Conservation (phyloP, 2,329 filamentous ascomycete genomes). For the Xylariaceae sp. region DNA sequence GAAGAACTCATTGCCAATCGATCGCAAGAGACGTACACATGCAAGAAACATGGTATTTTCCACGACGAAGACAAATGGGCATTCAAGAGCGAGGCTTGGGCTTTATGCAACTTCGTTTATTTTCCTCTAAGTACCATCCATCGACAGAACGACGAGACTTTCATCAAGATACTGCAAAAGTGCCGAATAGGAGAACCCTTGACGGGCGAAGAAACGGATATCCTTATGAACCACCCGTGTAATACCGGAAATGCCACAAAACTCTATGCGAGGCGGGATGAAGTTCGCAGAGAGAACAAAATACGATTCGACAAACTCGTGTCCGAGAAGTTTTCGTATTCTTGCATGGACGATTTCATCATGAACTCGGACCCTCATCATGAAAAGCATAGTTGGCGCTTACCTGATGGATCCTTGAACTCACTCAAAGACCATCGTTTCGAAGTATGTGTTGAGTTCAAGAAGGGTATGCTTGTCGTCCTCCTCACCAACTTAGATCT, state of each 20-base stretch:
- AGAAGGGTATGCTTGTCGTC: constrained; percentile 59
- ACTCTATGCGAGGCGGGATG: constrained; percentile 51
- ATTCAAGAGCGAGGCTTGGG: constrained; percentile 63
- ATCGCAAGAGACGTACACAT: constrained; percentile 40
- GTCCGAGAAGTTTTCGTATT: constrained; percentile 40
- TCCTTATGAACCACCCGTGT: constrained; percentile 54
- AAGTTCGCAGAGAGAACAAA: constrained; percentile 47
- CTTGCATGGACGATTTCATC: constrained; percentile 50
- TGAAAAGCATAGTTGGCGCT: constrained; percentile 16
- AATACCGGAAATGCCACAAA: constrained; percentile 51
- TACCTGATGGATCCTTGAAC: constrained; percentile 35
- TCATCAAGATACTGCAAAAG: constrained; percentile 63
- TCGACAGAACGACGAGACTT: constrained; percentile 60
- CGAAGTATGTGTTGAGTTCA: constrained; percentile 52
- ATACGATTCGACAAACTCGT: constrained; percentile 44
- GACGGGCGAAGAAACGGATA: constrained; percentile 44
- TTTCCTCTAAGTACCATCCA: constrained; percentile 62
- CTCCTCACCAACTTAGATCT: constrained; percentile 58
- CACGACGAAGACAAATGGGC: constrained; percentile 64
- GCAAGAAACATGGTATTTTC: constrained; percentile 46
- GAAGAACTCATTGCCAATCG: constrained; percentile 31
- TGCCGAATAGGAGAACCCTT: constrained; percentile 56
- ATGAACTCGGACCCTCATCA: constrained; percentile 43
- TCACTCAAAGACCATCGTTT: constrained; percentile 55
- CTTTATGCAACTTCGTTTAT: constrained; percentile 58